Evolutionary conservation across 805 yeast species (phyloP), one percentile per base, ranked within the genome.

Genomic region (Saturnispora quitensis): DNA sequence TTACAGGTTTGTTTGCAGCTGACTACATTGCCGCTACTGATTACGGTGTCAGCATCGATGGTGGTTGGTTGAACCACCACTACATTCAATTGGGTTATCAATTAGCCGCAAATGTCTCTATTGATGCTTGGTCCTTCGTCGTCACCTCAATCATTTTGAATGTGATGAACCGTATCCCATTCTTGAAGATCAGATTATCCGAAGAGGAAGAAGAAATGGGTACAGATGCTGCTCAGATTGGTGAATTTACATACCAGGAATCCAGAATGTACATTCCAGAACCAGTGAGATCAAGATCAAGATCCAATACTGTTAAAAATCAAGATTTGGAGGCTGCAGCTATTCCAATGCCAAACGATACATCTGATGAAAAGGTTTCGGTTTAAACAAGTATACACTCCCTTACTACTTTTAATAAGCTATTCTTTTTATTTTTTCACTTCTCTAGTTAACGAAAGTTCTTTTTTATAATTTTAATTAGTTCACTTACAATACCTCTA

Each of bases 1-100:
- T 89, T 68, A 91, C 97, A 24, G 98, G 96, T 65, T 74, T 91
- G 57, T 91, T 91, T 67, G 95, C 98, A 27, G 88, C 95, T 48
- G 87, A 86, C 71, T 89, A 90, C 70, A 82, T 90, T 59, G 84
- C 95, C 45, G 89, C 88, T 43, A 67, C 86, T 13, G 96, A 90
- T 63, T 95, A 89, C 50, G 68, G 70, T 48, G 71, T 65, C 48
- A 68, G 80, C 12, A 86, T 86, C 58, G 74, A 65, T 27, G 95
- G 96, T 62, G 97, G 97, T 55, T 87, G 96, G 93, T 69, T 89
- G 55, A 85, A 86, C 73, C 89, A 86, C 61, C 78, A 88, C 74
- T 87, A 76, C 68, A 75, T 70, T 53, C 97, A 89, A 72, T 78
- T 89, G 58, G 93, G 95, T 59, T 84, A 84, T 70, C 97, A 91